Conservation (phyloP, 2,329 filamentous ascomycete species). For the Pyrenophora seminiperda region DNA sequence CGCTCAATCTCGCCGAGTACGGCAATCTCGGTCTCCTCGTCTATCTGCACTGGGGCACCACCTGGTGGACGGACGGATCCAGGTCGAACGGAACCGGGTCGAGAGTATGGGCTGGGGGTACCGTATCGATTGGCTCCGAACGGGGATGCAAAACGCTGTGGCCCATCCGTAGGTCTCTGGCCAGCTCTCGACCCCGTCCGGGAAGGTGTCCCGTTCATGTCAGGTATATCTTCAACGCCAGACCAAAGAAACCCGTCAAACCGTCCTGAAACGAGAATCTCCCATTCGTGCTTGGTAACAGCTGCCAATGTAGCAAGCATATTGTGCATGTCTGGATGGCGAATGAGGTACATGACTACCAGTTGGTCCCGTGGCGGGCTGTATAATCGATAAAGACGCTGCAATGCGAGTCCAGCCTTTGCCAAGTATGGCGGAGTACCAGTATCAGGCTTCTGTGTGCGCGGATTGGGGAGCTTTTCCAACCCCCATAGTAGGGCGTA, state of each 20-base stretch:
- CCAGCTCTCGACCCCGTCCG: slow-evolving; percentile 45
- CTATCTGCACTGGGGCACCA: slow-evolving; percentile 77
- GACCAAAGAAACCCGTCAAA: slow-evolving; percentile 97
- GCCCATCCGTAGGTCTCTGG: slow-evolving; percentile 47
- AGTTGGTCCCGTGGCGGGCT: slow-evolving; percentile 82
- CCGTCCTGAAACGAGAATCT: slow-evolving; percentile 88
- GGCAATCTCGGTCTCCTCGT: slow-evolving; percentile 92
- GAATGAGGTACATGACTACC: slow-evolving; percentile 82
- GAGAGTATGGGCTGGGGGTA: slow-evolving; percentile 38
- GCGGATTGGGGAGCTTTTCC: slow-evolving; percentile 57
- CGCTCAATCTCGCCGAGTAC: slow-evolving; percentile 89
- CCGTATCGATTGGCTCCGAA: slow-evolving; percentile 58
- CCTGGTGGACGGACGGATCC: slow-evolving; percentile 46
- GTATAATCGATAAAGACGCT: slow-evolving; percentile 79
- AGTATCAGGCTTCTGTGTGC: slow-evolving; percentile 68
- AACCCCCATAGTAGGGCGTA: slow-evolving; percentile 74
- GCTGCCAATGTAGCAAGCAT: slow-evolving; percentile 85
- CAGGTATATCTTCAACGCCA: slow-evolving; percentile 69
- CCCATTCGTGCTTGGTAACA: slow-evolving; percentile 93
- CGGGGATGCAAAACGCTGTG: slow-evolving; percentile 50
- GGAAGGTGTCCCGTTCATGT: slow-evolving; percentile 32
- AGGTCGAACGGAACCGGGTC: slow-evolving; percentile 29
- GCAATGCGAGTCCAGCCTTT: slow-evolving; percentile 77
- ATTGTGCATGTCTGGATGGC: slow-evolving; percentile 80
- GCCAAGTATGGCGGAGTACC: slow-evolving; percentile 74